These are phyloP conservation scores for Hypomontagnella submonticulosa DNA, from an alignment of 495 filamentous ascomycete genomes.

Conservation along the genomic window DNA sequence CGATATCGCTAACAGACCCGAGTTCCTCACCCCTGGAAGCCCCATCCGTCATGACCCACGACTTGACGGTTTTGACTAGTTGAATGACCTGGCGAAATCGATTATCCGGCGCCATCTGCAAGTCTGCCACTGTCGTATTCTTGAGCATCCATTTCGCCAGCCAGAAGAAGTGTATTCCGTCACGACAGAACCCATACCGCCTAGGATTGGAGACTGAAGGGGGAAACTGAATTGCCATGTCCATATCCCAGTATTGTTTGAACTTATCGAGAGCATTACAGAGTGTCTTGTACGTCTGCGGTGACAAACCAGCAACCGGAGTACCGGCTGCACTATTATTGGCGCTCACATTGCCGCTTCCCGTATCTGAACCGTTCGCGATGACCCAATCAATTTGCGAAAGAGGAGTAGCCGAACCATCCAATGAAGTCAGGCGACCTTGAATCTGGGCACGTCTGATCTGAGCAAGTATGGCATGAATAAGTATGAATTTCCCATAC, in stretches of 20 bases:
- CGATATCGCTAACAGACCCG: slow-evolving; percentile 68
- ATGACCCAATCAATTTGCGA: slow-evolving; percentile 62
- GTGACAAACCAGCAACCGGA: slow-evolving; percentile 54
- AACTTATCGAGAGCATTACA: slow-evolving; percentile 68
- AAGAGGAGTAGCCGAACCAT: slow-evolving; percentile 57
- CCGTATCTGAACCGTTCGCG: slow-evolving; percentile 44
- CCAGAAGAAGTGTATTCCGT: slow-evolving; percentile 74
- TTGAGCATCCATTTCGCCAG: slow-evolving; percentile 66
- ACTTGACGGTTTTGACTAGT: slow-evolving; percentile 66
- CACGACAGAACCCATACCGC: slow-evolving; percentile 70
- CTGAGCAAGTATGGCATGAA: slow-evolving; percentile 69
- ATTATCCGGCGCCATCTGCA: slow-evolving; percentile 62
- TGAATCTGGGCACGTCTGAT: slow-evolving; percentile 56
- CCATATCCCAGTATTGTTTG: slow-evolving; percentile 72
- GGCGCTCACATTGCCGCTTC: slow-evolving; percentile 42
- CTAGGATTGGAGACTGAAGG: slow-evolving; percentile 55
- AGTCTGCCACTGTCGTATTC: slow-evolving; percentile 56
- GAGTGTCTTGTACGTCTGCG: slow-evolving; percentile 51
- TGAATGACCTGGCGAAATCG: slow-evolving; percentile 68
- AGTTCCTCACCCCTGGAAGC: slow-evolving; percentile 63
- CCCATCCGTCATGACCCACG: slow-evolving; percentile 63
- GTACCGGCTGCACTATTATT: slow-evolving; percentile 62
- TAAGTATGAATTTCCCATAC: slow-evolving; percentile 75
- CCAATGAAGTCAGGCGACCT: slow-evolving; percentile 47
- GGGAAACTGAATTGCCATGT: slow-evolving; percentile 71